These are phyloP conservation scores for Arthrobotrys entomopaga DNA, from an alignment of 2,329 filamentous ascomycete species.

Conservation along the genomic window DNA sequence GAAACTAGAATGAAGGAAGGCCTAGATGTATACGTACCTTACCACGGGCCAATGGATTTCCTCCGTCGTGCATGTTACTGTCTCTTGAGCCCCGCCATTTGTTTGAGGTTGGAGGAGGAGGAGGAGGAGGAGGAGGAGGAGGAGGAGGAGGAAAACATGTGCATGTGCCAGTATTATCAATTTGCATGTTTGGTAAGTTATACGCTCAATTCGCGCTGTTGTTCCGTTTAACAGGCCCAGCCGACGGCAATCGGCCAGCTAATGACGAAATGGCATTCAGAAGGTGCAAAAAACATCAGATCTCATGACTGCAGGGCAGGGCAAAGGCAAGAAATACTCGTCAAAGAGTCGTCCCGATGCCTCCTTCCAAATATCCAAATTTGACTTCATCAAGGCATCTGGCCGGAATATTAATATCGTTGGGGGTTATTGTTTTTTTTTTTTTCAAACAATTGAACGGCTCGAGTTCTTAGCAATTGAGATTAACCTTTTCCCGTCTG, in stretches of 20 bases:
- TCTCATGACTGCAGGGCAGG: slow-evolving; percentile 15
- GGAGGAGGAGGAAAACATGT: background rate
- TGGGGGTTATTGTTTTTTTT: no score
- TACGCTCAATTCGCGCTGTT: slow-evolving; percentile 17
- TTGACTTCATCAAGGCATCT: no score
- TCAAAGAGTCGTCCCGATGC: background rate
- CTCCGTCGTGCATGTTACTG: slow-evolving; percentile 1
- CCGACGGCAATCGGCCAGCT: slow-evolving; percentile 48
- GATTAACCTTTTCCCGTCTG: background rate
- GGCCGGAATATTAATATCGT: background rate
- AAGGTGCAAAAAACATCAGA: slow-evolving; percentile 30
- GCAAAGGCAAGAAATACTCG: no score
- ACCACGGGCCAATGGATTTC: no score
- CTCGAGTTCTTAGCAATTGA: background rate
- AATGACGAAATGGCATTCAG: slow-evolving; percentile 53
- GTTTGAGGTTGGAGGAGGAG: background rate
- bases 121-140: background rate
- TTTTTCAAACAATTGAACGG: no score
- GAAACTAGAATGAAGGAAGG: slow-evolving; percentile 20
- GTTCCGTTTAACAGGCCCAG: slow-evolving; percentile 45
- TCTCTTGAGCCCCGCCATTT: slow-evolving; percentile 4
- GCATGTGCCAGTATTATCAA: no score
- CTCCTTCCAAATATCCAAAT: slow-evolving; percentile 29
- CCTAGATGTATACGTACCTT: no score
- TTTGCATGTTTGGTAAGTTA: no score